Percentiles rank a stretch among this genome's conserved stretches.
These are phyloP conservation scores for Termitomyces sp. DNA, from an alignment of 768 basidiomycete species.

Conservation along the genomic window DNA sequence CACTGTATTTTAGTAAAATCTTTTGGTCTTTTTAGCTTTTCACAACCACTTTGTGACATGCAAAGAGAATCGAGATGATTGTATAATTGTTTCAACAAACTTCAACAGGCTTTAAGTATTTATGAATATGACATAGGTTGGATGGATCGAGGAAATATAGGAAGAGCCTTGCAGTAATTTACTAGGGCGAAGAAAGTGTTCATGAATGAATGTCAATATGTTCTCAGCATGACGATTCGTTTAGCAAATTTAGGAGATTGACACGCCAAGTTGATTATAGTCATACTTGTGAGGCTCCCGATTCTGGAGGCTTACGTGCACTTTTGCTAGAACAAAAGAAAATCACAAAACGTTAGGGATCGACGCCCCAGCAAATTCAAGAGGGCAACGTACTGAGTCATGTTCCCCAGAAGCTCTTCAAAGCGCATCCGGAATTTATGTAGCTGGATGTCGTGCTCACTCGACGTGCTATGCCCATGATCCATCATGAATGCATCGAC, in stretches of 20 bases:
- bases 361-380: not conserved
- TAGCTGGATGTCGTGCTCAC: slow-evolving; percentile 32
- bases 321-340: not conserved
- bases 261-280: not conserved
- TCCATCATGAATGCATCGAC: slow-evolving; percentile 54
- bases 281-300: not conserved
- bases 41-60: too few relatives aligned
- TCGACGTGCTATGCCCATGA: slow-evolving; percentile 34
- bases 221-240: not conserved
- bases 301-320: not conserved
- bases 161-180: not conserved
- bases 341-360: not conserved
- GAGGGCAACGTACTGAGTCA: slow-evolving; percentile 4
- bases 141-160: not conserved
- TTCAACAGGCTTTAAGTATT: too few relatives aligned
- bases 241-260: not conserved
- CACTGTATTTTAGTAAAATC: too few relatives aligned
- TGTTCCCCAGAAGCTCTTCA: slow-evolving; percentile 43
- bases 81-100: too few relatives aligned
- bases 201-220: not conserved
- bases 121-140: not conserved
- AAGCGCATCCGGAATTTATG: slow-evolving; percentile 31
- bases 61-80: too few relatives aligned
- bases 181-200: not conserved
- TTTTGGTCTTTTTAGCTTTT: too few relatives aligned